Percentiles rank a stretch among this genome's conserved stretches.
Evolutionary conservation across 2,329 filamentous ascomycete genomes (phyloP).

Genomic region (Sporothrix mexicana): DNA sequence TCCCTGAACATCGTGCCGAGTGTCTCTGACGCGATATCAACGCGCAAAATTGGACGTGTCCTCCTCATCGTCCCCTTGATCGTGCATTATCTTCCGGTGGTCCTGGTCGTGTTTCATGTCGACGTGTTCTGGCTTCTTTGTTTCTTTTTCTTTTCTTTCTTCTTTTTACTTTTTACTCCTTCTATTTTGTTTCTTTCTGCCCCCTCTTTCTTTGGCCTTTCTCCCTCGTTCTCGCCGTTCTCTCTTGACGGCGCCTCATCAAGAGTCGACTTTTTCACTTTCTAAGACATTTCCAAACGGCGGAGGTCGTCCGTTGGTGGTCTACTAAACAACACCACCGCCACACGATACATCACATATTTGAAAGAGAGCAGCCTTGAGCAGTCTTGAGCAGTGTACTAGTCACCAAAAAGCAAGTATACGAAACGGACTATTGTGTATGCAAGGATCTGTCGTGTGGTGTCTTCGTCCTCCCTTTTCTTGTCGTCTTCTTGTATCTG

Average conservation of each 20-base stretch:
- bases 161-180: no score
- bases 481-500: not conserved
- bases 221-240: constrained; percentile 1
- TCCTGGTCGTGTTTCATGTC: not conserved
- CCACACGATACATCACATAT: not conserved
- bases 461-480: not conserved
- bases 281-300: constrained; percentile 20
- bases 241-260: constrained; percentile 1
- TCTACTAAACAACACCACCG: no score
- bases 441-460: constrained; percentile 8
- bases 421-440: not conserved
- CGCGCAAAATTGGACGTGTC: not conserved
- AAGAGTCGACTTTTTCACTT: not conserved
- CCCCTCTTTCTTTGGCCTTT: not conserved
- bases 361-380: not conserved
- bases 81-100: not conserved
- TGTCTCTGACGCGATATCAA: not conserved
- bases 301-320: no score
- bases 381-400: not conserved
- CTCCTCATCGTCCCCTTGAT: not conserved
- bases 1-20: constrained; percentile 11
- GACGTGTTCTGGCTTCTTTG: not conserved
- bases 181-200: not conserved
- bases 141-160: not conserved
- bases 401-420: not conserved